Conservation (phyloP, 768 basidiomycete genomes). For the Russula sp. region DNA sequence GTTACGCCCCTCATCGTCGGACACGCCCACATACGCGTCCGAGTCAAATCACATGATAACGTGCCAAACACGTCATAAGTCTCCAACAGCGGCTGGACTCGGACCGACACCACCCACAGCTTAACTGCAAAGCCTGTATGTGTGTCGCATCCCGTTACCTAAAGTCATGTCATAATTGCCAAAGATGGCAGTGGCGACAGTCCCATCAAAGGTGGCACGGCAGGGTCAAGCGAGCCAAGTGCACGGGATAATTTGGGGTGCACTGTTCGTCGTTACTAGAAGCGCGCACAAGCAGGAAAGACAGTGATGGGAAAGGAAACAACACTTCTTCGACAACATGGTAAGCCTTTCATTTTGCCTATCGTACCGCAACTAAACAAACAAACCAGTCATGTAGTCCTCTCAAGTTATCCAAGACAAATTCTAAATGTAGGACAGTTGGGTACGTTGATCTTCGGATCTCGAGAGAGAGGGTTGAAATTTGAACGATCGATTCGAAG, state of each 20-base stretch:
- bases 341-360: slow-evolving; percentile 1
- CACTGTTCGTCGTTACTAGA: neutral
- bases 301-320: neutral
- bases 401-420: neutral
- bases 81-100: too few relatives aligned
- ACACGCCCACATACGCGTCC: too few relatives aligned
- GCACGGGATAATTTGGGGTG: neutral
- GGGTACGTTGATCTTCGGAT: neutral
- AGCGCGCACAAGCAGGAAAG: neutral
- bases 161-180: neutral
- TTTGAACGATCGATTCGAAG: slow-evolving; percentile 1
- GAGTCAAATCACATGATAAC: slow-evolving; percentile 8
- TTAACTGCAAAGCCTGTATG: too few relatives aligned
- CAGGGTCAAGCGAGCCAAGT: neutral
- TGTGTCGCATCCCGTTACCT: neutral
- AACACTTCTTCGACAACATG: slow-evolving; percentile 8
- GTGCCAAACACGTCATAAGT: neutral
- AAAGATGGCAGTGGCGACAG: neutral
- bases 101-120: too few relatives aligned
- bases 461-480: neutral
- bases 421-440: neutral
- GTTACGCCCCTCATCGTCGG: neutral
- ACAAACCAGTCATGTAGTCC: neutral
- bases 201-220: neutral
- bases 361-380: neutral